These are phyloP conservation scores for Hyaloperonospora brassicae DNA, from an alignment of 352 stramenopile genomes.

Conservation along the genomic window DNA sequence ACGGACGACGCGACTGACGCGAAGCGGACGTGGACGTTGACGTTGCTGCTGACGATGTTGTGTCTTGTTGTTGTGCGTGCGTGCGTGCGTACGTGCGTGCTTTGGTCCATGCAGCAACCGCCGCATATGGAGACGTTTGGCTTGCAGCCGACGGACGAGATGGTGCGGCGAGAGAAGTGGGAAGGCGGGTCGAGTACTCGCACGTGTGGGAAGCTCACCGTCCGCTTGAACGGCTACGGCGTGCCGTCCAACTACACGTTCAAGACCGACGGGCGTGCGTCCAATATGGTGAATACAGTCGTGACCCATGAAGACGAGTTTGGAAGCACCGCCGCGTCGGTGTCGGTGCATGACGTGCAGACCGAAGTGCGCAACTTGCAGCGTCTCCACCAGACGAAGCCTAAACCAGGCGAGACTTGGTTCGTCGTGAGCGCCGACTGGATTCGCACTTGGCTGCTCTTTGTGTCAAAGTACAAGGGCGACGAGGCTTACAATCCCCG, in stretches of 20 bases:
- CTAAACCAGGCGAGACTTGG: constrained; percentile 51
- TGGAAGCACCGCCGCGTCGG: constrained; percentile 28
- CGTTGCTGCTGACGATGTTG: constrained; percentile 14
- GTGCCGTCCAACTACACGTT: constrained; percentile 51
- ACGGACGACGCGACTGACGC: not conserved
- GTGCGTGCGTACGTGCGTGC: no score
- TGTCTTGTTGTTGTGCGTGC: no score
- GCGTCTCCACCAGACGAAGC: constrained; percentile 57
- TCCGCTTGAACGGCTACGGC: constrained; percentile 66
- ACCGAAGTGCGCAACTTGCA: constrained; percentile 56
- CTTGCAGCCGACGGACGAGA: constrained; percentile 56
- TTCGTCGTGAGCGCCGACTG: constrained; percentile 55
- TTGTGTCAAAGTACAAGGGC: constrained; percentile 68
- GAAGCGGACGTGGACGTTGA: not conserved
- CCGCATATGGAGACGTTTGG: constrained; percentile 48
- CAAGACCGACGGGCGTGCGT: constrained; percentile 41
- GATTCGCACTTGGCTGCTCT: constrained; percentile 65
- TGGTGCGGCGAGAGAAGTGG: constrained; percentile 35
- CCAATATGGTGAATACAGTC: constrained; percentile 35
- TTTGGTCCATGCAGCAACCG: constrained; percentile 34
- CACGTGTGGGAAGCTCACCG: constrained; percentile 56
- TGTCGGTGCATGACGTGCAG: constrained; percentile 48
- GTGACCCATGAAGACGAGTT: constrained; percentile 74
- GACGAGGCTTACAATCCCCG: constrained; percentile 46
- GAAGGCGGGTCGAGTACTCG: constrained; percentile 45